Evolutionary conservation across 129 eudicot species (phyloP).

Genomic region (Flaveria bidentis): DNA sequence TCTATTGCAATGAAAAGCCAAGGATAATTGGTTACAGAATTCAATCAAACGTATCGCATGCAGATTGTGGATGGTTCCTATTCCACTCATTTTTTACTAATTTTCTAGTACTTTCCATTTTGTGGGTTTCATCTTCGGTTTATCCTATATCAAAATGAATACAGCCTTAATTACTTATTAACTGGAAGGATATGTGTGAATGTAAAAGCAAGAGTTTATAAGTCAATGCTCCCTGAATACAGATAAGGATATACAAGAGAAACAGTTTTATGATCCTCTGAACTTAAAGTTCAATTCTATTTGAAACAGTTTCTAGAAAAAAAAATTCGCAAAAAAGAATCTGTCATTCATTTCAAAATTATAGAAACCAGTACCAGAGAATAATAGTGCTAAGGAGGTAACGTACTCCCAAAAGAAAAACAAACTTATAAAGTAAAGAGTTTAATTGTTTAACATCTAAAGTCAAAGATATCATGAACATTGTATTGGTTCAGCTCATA

Average conservation of each 20-base stretch:
- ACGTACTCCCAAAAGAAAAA: background rate
- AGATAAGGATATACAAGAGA: background rate
- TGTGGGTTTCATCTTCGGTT: background rate
- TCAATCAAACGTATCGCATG: background rate
- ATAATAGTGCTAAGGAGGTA: background rate
- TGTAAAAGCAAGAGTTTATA: background rate
- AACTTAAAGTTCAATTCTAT: background rate
- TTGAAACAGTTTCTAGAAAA: background rate
- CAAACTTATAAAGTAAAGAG: background rate
- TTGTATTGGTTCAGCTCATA: background rate
- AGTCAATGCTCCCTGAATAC: background rate
- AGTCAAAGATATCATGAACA: slow-evolving; percentile 5
- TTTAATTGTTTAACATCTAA: background rate
- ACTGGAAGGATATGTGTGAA: background rate
- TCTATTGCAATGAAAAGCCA: slow-evolving; percentile 6
- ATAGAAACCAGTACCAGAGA: background rate
- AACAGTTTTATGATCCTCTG: background rate
- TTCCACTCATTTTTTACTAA: background rate
- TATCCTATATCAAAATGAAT: background rate
- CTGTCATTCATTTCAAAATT: background rate
- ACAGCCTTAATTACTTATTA: background rate
- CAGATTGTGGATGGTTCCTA: background rate
- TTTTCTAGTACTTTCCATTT: background rate
- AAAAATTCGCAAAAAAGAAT: background rate
- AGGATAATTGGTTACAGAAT: background rate